Base-by-base conservation (phyloP, 352 stramenopile genomes). In the Phytopythium litorale region DNA sequence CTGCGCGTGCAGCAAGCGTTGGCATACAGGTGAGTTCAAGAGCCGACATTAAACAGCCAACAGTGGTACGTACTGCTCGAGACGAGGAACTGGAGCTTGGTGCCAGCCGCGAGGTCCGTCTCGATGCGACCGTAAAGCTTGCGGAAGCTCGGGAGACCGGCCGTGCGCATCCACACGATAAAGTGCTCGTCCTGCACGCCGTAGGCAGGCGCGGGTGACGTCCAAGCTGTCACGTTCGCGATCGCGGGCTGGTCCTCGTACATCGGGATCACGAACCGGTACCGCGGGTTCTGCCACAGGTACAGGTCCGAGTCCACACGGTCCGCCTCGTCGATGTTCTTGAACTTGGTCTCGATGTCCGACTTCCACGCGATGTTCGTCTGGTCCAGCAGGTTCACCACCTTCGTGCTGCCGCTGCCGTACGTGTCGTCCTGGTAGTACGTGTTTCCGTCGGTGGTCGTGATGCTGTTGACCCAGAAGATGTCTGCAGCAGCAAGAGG, bases 101-200 rank as follows among this genome's bases (percentile, higher is more conserved):
- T 96, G 58, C 94, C 96, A 11, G 79, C 77, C 1, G 79, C 70
- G 56, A 99, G 87, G 60, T 96, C 87, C 62, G 81, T 76, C 59
- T 99, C 84, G 79, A 99, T 98, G 59, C 94, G 97, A 38, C 97
- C 98, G 74, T 99, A 99, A n/a, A 99, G 87, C 77, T 99, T 99
- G 48, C 98, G 93, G 81, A 99, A 99, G 53, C 84, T 97, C 7
- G 97, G 96, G n/a, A 99, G 79, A 21, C 92, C 96, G 0, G 98
- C 98, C 19, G 94, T 98, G 40, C 97, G 85, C 98, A 99, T 99
- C 98, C 98, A 99, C 19, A 99, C 97, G 49, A 99, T 98, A 79
- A 99, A 99, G 76, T 99, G 97, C 76, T 99, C 98, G 75, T 99
- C 96, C 62, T 97, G 89, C 11, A 99, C 97, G 38, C 96, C 96